Percentiles rank a stretch among this genome's conserved stretches.
phyloP scores from a whole-genome alignment of 768 basidiomycete genomes.

The Psilocybe sp. region DNA sequence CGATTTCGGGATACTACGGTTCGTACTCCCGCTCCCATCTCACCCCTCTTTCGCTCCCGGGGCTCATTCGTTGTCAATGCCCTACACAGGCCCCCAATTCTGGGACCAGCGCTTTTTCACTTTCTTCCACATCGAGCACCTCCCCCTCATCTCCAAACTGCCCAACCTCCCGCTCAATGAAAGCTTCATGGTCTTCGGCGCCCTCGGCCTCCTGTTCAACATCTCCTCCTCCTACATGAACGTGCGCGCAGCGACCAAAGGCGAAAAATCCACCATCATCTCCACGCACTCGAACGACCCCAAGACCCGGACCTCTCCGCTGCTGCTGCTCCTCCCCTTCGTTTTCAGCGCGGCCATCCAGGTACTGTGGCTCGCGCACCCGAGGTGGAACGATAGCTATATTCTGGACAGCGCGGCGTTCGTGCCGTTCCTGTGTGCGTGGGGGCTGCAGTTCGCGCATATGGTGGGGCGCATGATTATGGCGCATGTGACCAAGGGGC shows the following conservation, averaged over 20 bases:
- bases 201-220: slow-evolving; percentile 71
- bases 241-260: slow-evolving; percentile 60
- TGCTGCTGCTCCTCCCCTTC: slow-evolving; percentile 81
- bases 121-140: slow-evolving; percentile 50
- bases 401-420: slow-evolving; percentile 77
- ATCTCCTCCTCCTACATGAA: slow-evolving; percentile 77
- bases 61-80: background rate
- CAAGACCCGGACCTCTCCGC: slow-evolving; percentile 32
- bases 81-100: slow-evolving; percentile 60
- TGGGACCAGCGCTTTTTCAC: slow-evolving; percentile 76
- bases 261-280: slow-evolving; percentile 31
- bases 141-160: slow-evolving; percentile 46
- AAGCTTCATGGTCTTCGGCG: slow-evolving; percentile 81
- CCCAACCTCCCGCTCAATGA: slow-evolving; percentile 81
- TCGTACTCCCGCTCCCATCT: slow-evolving; percentile 12
- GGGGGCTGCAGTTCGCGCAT: slow-evolving; percentile 90
- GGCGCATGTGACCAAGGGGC: slow-evolving; percentile 81
- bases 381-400: slow-evolving; percentile 54
- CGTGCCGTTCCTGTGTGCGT: slow-evolving; percentile 85
- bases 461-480: slow-evolving; percentile 92
- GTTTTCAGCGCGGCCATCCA: slow-evolving; percentile 67
- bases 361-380: slow-evolving; percentile 77
- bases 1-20: slow-evolving; percentile 78
- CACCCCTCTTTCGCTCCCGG: no score
- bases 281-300: slow-evolving; percentile 4